Evolutionary conservation across 2,329 filamentous ascomycete genomes (phyloP), one percentile per base, ranked within the genome.

Genomic region (Volutella citrinella): DNA sequence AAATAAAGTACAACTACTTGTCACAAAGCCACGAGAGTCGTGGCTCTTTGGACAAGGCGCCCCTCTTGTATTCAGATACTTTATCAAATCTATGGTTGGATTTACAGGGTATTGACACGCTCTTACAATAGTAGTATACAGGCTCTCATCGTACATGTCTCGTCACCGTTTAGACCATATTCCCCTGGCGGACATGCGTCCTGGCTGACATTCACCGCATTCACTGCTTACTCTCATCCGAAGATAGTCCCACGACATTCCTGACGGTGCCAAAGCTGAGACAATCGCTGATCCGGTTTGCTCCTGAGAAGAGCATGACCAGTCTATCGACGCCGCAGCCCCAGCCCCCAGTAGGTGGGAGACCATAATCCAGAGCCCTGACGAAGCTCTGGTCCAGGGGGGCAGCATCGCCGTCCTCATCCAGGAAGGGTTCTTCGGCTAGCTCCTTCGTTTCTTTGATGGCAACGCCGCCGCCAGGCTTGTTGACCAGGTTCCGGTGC

Each of bases 261-360:
- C 81, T 79, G 66, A 98, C 60, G 35, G 78, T 95, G 2, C 93
- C 93, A 68, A 98, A 98, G 20, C 82, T 80, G 52, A 97, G 65
- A 13, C 91, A 88, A 62, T 97, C 90, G 23, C 78, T 79, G 53
- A 98, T 96, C 49, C 84, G 77, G 57, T 78, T 78, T 21, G 80
- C 73, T 0, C 87, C 89, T 2, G 84, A 79, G 52, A 97, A 87
- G 30, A 96, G 65, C 93, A 98, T 98, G 22, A 88, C 84, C 32
- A 98, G 68, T 33, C 93, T 73, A 64, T 98, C 93, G 25, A 98
- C 70, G 2, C 93, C 93, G 52, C 89, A 94, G 2, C 93, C 93
- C 93, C 93, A 98, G 5, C 93, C 93, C 0, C 91, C 93, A 0
- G 93, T 98, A 1, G 93, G 88, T n/a, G 93, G 93, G 40, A 98